Evolutionary conservation across 257 asterid genomes (phyloP).

Genomic region (Verbascum thapsus): DNA sequence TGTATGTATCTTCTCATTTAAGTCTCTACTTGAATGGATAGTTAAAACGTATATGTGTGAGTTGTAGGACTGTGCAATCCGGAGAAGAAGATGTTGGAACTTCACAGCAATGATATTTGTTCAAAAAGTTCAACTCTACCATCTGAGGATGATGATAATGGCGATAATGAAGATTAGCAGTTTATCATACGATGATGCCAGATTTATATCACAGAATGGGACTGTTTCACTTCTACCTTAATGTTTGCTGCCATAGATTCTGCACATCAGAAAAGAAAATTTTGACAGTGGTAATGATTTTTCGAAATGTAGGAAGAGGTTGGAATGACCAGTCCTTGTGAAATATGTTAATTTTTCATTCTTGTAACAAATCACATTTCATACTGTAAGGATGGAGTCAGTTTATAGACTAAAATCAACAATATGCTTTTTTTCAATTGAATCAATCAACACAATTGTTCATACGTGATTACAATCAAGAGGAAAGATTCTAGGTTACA

Average conservation of each 20-base stretch:
- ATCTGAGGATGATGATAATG: constrained; percentile 57
- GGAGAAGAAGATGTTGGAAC: constrained; percentile 91
- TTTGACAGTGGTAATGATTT: constrained; percentile 15
- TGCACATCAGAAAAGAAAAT: background rate
- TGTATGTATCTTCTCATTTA: constrained; percentile 8
- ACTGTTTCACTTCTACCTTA: constrained; percentile 30
- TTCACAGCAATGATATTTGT: constrained; percentile 67
- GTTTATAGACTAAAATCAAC: no score
- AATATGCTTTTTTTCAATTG: no score
- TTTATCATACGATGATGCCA: background rate
- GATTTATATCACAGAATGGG: background rate
- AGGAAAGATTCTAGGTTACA: no score
- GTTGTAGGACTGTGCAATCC: constrained; percentile 83
- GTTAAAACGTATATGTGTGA: background rate
- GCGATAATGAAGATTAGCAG: background rate
- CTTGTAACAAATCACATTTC: constrained; percentile 27
- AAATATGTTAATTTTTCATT: background rate
- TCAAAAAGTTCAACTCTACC: constrained; percentile 81
- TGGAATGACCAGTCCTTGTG: constrained; percentile 21
- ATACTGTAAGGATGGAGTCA: no score
- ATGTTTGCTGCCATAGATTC: constrained; percentile 12
- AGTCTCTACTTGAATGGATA: background rate
- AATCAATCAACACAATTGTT: no score
- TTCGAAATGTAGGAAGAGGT: constrained; percentile 23
- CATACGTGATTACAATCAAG: no score